Evolutionary conservation across 257 asterid genomes (phyloP), one percentile per base, ranked within the genome.

Genomic region (Catharanthus roseus): DNA sequence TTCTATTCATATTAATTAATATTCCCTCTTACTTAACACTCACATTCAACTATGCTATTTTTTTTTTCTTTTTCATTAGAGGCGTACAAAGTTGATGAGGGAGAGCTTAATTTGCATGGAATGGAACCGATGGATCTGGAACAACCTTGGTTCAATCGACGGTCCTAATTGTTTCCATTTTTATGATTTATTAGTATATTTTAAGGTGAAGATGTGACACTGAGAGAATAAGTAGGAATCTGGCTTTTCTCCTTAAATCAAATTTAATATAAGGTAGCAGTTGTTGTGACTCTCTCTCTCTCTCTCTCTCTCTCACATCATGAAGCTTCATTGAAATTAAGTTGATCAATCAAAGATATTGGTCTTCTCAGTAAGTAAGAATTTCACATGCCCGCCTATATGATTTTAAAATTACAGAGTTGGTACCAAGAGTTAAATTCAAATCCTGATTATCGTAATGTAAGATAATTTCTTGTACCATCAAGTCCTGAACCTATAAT

Each of bases 161-260:
- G 85, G 79, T 69, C 61, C 10, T 67, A 11, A 42, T 34, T 61
- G 39, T 50, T 60, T 65, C 70, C 75, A 58, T 69, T 68, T 55
- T 68, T 55, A 44, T 75, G 68, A 65, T 65, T 41, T 65, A n/a
- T 45, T 26, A 11, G 13, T 38, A 51, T 69, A 42, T 72, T 75
- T 72, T 60, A 44, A 70, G 63, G 61, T 28, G 24, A 49, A n/a
- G 86, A 84, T 77, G 85, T 76, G 81, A 81, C 82, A 75, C 80
- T 73, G 36, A 54, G 36, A 54, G 85, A 78, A 80, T 71, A 80
- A 79, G 64, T 70, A 31, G 70, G 78, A 75, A 79, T 79, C 77
- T 66, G 26, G 71, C 5, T 58, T 64, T 62, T 62, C 70, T 49
- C 28, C 44, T 64, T 65, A 67, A 77, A 26, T 68, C 61, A 24